phyloP scores from a whole-genome alignment of 805 yeast species.

The Ogataea siamensis region DNA sequence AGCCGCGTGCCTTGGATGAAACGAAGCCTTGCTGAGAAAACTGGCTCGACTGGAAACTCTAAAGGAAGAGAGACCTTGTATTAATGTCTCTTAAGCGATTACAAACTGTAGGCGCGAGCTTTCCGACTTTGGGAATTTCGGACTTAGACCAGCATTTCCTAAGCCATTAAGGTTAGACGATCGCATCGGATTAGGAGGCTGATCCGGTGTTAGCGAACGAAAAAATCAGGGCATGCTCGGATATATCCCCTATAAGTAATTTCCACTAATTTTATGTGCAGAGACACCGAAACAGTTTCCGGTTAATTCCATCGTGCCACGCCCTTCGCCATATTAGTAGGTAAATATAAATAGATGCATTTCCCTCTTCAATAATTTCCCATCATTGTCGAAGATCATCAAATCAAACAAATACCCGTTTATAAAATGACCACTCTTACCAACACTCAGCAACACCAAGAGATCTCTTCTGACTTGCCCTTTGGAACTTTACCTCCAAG shows the following conservation, averaged over 20 bases:
- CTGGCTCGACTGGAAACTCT: not conserved
- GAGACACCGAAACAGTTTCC: conserved; percentile 6
- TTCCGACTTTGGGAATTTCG: not conserved
- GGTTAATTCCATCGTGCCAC: conserved; percentile 3
- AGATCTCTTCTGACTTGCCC: conserved; percentile 14
- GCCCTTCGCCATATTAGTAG: conserved; percentile 4
- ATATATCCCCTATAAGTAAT: not conserved
- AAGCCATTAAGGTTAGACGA: not conserved
- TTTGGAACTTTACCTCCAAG: conserved; percentile 70
- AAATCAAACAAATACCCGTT: conserved; percentile 19
- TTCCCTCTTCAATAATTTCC: conserved; percentile 5
- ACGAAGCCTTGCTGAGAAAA: not conserved
- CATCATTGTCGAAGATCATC: conserved; percentile 4
- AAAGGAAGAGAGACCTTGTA: not conserved
- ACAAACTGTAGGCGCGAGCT: too few species aligned
- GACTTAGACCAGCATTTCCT: not conserved
- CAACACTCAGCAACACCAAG: conserved; percentile 12
- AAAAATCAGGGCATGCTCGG: conserved; percentile 5
- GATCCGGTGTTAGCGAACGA: conserved; percentile 1
- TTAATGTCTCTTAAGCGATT: too few species aligned
- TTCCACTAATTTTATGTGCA: conserved; percentile 1
- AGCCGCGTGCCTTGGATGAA: conserved; percentile 9
- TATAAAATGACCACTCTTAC: conserved; percentile 14
- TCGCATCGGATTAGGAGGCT: conserved; percentile 1
- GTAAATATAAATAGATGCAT: conserved; percentile 11